phyloP scores from a whole-genome alignment of 208 protist genomes.

The Leishmania martiniquensis region DNA sequence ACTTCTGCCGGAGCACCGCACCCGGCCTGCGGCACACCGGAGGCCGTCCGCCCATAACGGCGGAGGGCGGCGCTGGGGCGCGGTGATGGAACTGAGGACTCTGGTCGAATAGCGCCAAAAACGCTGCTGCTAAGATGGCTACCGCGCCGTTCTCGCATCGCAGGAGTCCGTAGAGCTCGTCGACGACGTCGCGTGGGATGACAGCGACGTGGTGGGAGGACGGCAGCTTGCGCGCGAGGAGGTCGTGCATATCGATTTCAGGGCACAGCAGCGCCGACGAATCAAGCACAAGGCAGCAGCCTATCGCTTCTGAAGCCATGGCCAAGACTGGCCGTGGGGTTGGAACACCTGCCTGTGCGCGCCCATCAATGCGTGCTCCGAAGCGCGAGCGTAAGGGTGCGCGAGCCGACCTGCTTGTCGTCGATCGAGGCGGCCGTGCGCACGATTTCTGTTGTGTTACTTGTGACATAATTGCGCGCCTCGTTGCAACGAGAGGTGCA shows the following conservation, averaged over 20 bases:
- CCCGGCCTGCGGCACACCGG: not conserved
- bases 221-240: not conserved
- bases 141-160: not conserved
- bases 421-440: no score
- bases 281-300: slow-evolving; percentile 11
- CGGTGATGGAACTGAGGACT: not conserved
- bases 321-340: not conserved
- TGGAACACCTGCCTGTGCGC: not conserved
- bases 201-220: slow-evolving; percentile 8
- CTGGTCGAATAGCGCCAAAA: not conserved
- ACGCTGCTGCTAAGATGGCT: not conserved
- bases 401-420: not conserved
- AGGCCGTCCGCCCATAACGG: not conserved
- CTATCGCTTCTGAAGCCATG: not conserved
- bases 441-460: no score
- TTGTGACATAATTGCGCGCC: not conserved
- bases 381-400: not conserved
- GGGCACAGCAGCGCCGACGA: slow-evolving; percentile 6
- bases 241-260: not conserved
- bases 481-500: not conserved
- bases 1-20: not conserved
- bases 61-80: not conserved
- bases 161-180: slow-evolving; percentile 7
- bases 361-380: not conserved
- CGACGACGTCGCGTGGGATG: slow-evolving; percentile 18